A percentile compares a stretch with the other conserved stretches of the same genome.
Conservation (phyloP, 2,329 filamentous ascomycete genomes). For the Trichoderma harzianum region DNA sequence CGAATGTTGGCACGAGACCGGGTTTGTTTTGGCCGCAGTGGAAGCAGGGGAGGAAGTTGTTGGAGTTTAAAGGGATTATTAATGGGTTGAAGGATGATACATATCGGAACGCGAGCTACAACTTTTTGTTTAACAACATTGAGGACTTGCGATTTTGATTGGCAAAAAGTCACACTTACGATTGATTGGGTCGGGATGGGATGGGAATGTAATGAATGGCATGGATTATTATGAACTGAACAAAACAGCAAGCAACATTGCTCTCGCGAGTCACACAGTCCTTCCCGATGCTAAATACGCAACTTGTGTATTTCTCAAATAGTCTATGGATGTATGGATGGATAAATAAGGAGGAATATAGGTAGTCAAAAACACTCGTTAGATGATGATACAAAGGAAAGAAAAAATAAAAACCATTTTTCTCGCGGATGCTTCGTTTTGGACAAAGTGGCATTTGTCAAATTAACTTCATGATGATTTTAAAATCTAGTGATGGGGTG, state of each 20-base stretch:
- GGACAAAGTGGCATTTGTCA: neutral
- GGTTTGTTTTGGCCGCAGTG: constrained; percentile 42
- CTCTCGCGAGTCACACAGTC: neutral
- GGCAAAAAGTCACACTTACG: neutral
- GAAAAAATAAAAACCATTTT: neutral
- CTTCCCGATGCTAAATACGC: too few species aligned
- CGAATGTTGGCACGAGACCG: constrained; percentile 53
- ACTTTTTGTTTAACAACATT: constrained; percentile 28
- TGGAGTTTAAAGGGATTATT: constrained; percentile 40
- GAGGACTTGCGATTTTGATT: constrained; percentile 25
- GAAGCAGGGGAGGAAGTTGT: constrained; percentile 44
- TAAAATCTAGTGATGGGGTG: neutral
- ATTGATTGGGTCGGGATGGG: neutral
- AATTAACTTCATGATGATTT: neutral
- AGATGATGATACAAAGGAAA: neutral
- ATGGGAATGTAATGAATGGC: neutral
- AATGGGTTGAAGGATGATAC: constrained; percentile 35
- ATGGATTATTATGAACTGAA: neutral
- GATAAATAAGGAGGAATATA: neutral
- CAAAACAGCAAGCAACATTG: neutral
- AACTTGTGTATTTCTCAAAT: neutral
- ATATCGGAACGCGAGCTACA: constrained; percentile 33
- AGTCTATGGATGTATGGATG: neutral
- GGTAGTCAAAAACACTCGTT: neutral
- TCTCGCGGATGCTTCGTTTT: neutral